Evolutionary conservation across 208 protist genomes (phyloP), one percentile per base, ranked within the genome.

Genomic region (Leishmania aethiopica): DNA sequence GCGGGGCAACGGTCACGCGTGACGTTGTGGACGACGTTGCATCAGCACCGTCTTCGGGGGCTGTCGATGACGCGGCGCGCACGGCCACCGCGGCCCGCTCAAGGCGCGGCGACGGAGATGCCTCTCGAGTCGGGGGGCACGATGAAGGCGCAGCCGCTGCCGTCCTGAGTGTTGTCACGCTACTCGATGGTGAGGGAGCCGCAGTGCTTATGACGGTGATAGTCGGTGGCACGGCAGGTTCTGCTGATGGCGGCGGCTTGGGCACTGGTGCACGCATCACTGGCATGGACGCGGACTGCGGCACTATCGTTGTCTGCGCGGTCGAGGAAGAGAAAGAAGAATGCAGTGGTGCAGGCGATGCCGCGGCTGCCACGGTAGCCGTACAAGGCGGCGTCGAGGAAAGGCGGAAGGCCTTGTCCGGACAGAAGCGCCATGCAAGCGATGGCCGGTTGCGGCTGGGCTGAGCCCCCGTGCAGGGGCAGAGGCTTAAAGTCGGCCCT

Each of bases 71-170:
- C 28, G 77, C 53, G 28, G 49, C 42, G 66, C 49, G 60, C 53
- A 82, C 60, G n/a, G 37, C 72, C 19, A 57, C 35, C 1, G 57
- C 25, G 2, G n/a, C 28, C 25, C 66, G 77, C 51, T 82, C 82
- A 22, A 78, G 11, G 8, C 42, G 73, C 5, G 47, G 82, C 6
- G 82, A 79, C 40, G 70, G 40, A 49, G 82, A 79, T 2, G 37
- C 74, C 73, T 86, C 82, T 40, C 78, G 78, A 51, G 72, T 86
- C 19, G 74, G 74, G 49, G 71, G 75, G 37, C 77, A 69, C 1
- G 86, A 78, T 10, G 75, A 62, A 25, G 83, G 67, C 69, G 77
- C 28, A 35, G 84, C 84, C 55, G 77, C 40, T 35, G 64, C 78
- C 51, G 79, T 78, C 19, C 57, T 69, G 5, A 60, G 80, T 55